Percentiles rank a stretch among this genome's conserved stretches.
Evolutionary conservation across 345 rosid species (phyloP).

Genomic region (Laguncularia racemosa): DNA sequence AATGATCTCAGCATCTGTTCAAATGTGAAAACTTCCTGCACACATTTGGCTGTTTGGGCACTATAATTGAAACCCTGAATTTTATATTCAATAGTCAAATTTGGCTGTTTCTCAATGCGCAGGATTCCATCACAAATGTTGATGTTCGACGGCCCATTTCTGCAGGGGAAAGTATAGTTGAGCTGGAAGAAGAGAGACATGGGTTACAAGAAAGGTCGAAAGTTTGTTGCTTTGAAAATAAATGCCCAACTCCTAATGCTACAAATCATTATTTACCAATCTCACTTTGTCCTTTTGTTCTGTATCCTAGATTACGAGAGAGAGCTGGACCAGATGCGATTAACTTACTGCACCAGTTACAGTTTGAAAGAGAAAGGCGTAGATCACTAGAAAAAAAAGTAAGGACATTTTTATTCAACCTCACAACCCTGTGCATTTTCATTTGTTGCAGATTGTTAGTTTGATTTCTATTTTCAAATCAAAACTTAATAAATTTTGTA

Average conservation of each 20-base stretch:
- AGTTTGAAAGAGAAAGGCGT: constrained; percentile 17
- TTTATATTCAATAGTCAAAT: too few species aligned
- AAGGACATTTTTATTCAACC: neutral
- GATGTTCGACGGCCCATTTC: neutral
- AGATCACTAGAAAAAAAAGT: constrained; percentile 27
- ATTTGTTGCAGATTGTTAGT: too few species aligned
- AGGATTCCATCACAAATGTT: neutral
- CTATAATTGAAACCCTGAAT: neutral
- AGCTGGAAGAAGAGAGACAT: constrained; percentile 14
- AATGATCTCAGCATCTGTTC: too few species aligned
- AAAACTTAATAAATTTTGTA: neutral
- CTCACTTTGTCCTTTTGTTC: neutral
- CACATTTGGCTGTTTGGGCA: too few species aligned
- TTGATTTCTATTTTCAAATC: too few species aligned
- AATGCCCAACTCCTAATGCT: neutral
- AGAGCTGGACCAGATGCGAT: neutral
- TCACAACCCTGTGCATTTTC: too few species aligned
- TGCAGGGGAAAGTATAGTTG: neutral
- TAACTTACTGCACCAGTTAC: constrained; percentile 4
- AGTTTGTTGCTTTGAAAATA: neutral
- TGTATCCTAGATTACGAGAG: constrained; percentile 9
- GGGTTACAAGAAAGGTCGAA: constrained; percentile 17
- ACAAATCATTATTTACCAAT: too few species aligned
- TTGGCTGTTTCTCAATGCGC: neutral
- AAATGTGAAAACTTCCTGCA: too few species aligned